Conservation (phyloP, 2,329 filamentous ascomycete genomes). For the Cucurbitaria berberidis region DNA sequence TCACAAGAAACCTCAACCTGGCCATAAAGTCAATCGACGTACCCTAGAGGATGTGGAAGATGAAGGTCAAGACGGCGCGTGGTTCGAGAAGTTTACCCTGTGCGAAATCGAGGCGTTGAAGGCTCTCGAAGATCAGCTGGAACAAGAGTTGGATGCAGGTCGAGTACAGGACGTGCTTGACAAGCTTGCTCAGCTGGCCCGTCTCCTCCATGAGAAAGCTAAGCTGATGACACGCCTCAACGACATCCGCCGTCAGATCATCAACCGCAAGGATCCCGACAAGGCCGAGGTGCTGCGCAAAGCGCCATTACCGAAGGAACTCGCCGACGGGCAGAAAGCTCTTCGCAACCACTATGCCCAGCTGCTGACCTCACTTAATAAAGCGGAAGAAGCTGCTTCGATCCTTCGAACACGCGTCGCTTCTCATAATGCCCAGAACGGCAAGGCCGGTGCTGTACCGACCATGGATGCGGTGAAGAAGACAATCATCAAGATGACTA, state of each 20-base stretch:
- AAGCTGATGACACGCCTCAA: constrained; percentile 74
- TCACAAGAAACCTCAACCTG: constrained; percentile 57
- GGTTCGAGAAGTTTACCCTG: constrained; percentile 74
- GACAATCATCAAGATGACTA: constrained; percentile 91
- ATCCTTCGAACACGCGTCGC: constrained; percentile 80
- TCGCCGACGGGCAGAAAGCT: constrained; percentile 82
- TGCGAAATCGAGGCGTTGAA: constrained; percentile 75
- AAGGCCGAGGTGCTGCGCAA: constrained; percentile 68
- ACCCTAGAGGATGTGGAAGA: constrained; percentile 63
- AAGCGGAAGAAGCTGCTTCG: constrained; percentile 80
- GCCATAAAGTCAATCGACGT: constrained; percentile 64
- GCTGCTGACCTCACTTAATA: constrained; percentile 75
- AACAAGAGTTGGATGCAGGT: constrained; percentile 68
- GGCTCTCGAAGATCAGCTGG: constrained; percentile 66
- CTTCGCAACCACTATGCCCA: constrained; percentile 76
- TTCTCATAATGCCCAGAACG: constrained; percentile 58
- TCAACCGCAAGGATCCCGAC: constrained; percentile 71
- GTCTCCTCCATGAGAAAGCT: constrained; percentile 72
- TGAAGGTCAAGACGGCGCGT: constrained; percentile 42
- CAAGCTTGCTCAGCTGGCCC: constrained; percentile 71
- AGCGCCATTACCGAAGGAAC: constrained; percentile 82
- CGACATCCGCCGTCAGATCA: constrained; percentile 78
- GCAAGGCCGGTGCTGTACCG: constrained; percentile 60
- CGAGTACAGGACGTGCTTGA: constrained; percentile 71
- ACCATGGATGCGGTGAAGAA: constrained; percentile 91